Evolutionary conservation across 2,329 filamentous ascomycete genomes (phyloP).

Genomic region (Fusarium continuum): DNA sequence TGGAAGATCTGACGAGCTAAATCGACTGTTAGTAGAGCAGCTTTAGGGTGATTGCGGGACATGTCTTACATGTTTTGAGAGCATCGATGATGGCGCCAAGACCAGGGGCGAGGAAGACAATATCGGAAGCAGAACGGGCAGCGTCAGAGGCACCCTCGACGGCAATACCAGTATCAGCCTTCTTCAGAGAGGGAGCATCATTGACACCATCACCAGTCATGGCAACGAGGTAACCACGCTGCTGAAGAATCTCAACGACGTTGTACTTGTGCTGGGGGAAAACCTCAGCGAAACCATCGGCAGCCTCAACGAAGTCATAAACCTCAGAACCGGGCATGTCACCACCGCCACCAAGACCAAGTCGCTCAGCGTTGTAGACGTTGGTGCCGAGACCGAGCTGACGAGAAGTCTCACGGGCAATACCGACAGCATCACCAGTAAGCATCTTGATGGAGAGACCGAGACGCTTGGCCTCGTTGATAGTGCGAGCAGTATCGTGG

Average conservation of each 20-base stretch:
- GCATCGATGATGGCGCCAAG: slow-evolving; percentile 93
- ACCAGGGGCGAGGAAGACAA: slow-evolving; percentile 91
- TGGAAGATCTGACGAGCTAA: slow-evolving; percentile 86
- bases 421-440: slow-evolving; percentile 93
- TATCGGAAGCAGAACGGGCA: slow-evolving; percentile 89
- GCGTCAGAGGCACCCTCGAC: slow-evolving; percentile 93
- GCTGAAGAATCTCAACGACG: slow-evolving; percentile 85
- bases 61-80: slow-evolving; percentile 88
- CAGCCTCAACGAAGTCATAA: slow-evolving; percentile 94
- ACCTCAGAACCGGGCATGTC: slow-evolving; percentile 94
- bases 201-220: slow-evolving; percentile 98
- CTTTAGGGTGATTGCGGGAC: too few species aligned
- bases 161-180: slow-evolving; percentile 95
- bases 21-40: not conserved
- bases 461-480: slow-evolving; percentile 87
- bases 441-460: slow-evolving; percentile 96
- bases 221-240: slow-evolving; percentile 91
- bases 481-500: slow-evolving; percentile 88
- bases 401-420: slow-evolving; percentile 89
- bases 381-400: slow-evolving; percentile 93
- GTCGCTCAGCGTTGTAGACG: slow-evolving; percentile 91
- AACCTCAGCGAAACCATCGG: slow-evolving; percentile 93
- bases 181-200: slow-evolving; percentile 91
- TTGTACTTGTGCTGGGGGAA: slow-evolving; percentile 90
- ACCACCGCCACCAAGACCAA: slow-evolving; percentile 88